Conservation (phyloP, 495 filamentous ascomycete genomes). For the Pseudoneurospora amorphoporcata region DNA sequence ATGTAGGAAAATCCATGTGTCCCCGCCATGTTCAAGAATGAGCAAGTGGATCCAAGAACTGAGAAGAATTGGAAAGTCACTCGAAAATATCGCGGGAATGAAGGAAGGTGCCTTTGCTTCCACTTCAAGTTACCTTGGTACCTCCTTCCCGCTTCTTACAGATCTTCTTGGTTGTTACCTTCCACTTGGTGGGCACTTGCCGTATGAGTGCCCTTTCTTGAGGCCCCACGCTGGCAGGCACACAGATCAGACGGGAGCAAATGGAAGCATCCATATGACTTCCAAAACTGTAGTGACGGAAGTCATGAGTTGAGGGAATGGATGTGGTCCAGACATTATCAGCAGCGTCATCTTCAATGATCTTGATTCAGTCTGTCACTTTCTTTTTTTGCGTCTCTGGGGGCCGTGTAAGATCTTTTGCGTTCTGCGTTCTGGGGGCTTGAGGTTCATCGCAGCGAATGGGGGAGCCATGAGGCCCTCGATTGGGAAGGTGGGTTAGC, state of each 20-base stretch:
- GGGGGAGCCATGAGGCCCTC: constrained; percentile 1
- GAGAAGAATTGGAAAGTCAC: background rate
- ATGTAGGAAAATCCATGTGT: background rate
- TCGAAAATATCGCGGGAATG: background rate
- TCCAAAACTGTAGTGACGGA: background rate
- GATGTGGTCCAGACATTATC: background rate
- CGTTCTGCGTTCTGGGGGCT: constrained; percentile 4
- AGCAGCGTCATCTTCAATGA: background rate
- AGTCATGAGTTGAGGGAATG: background rate
- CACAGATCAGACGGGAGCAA: background rate
- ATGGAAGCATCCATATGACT: background rate
- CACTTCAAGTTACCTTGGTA: background rate
- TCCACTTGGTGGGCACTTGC: background rate
- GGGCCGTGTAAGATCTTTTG: background rate
- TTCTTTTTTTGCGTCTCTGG: background rate
- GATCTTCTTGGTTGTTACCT: background rate
- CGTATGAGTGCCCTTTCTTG: background rate
- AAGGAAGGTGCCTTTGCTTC: background rate
- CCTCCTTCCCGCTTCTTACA: background rate
- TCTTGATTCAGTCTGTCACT: background rate
- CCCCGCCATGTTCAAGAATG: background rate
- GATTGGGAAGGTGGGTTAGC: constrained; percentile 7
- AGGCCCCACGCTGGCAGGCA: background rate
- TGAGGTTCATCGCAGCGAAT: constrained; percentile 2
- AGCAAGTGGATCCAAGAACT: background rate